Evolutionary conservation across 495 filamentous ascomycete genomes (phyloP).

Genomic region (Lindgomyces ingoldianus): DNA sequence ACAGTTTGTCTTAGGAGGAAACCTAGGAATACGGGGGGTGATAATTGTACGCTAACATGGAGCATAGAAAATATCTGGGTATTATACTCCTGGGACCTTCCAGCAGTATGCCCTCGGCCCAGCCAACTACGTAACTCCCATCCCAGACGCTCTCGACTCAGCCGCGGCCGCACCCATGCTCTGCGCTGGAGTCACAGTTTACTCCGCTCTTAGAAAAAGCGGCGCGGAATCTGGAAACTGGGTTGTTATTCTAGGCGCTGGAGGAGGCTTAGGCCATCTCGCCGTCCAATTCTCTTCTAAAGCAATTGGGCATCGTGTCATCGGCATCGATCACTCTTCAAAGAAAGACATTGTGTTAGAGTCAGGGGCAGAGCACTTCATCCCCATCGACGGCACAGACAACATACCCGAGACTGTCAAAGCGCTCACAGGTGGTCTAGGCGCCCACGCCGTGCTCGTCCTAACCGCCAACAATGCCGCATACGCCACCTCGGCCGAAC

Average conservation of each 20-base stretch:
- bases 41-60: too few species aligned
- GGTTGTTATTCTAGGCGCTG: constrained; percentile 65
- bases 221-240: constrained; percentile 61
- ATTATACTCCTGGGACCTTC: constrained; percentile 67
- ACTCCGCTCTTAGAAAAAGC: constrained; percentile 53
- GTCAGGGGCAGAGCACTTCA: constrained; percentile 67
- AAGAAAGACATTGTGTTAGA: constrained; percentile 62
- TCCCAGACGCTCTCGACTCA: constrained; percentile 61
- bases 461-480: constrained; percentile 66
- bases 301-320: constrained; percentile 67
- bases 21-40: too few species aligned
- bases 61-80: constrained; percentile 42
- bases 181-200: constrained; percentile 48
- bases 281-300: constrained; percentile 62
- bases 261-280: constrained; percentile 68
- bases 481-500: constrained; percentile 59
- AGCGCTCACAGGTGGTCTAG: constrained; percentile 60
- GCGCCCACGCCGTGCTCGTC: constrained; percentile 65
- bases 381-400: constrained; percentile 60
- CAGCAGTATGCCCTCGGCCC: constrained; percentile 69
- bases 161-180: constrained; percentile 62
- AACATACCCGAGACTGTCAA: constrained; percentile 56
- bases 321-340: constrained; percentile 66
- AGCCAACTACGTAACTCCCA: constrained; percentile 66
- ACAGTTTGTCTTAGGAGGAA: too few species aligned